Conservation (phyloP, 805 yeast genomes). For the Sugiyamaella qingdaonensis region DNA sequence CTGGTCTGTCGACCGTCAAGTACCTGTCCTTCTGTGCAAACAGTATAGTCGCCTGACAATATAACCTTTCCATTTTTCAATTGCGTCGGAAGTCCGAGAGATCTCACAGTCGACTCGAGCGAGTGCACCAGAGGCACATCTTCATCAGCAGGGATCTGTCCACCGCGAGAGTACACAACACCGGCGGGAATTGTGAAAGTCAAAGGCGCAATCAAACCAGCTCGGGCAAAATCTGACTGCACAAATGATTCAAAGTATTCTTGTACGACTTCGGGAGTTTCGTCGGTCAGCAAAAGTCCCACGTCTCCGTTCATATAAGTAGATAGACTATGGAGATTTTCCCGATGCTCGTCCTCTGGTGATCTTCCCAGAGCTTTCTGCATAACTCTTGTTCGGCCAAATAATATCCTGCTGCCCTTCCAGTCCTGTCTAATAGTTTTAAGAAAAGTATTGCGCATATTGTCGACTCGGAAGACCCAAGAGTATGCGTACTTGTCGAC, state of each 20-base stretch:
- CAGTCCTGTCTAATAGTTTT: slow-evolving; percentile 92
- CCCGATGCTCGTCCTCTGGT: slow-evolving; percentile 85
- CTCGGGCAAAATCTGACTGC: slow-evolving; percentile 82
- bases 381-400: slow-evolving; percentile 91
- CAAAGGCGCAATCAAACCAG: slow-evolving; percentile 79
- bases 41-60: slow-evolving; percentile 69
- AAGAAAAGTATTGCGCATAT: slow-evolving; percentile 92
- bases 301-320: slow-evolving; percentile 68
- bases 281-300: slow-evolving; percentile 87
- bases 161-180: slow-evolving; percentile 90
- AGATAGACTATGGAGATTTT: slow-evolving; percentile 68
- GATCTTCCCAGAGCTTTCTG: slow-evolving; percentile 89
- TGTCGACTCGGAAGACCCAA: slow-evolving; percentile 84
- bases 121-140: slow-evolving; percentile 97
- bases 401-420: slow-evolving; percentile 81
- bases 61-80: slow-evolving; percentile 85
- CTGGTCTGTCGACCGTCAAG: slow-evolving; percentile 89
- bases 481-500: slow-evolving; percentile 72
- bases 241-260: slow-evolving; percentile 79
- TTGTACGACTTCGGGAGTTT: slow-evolving; percentile 79
- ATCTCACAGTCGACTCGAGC: slow-evolving; percentile 87
- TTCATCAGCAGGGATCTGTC: slow-evolving; percentile 82
- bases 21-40: slow-evolving; percentile 73
- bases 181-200: slow-evolving; percentile 87
- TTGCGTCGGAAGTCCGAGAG: slow-evolving; percentile 85